phyloP scores from a whole-genome alignment of 352 stramenopile genomes.

The Phytophthora meadii region DNA sequence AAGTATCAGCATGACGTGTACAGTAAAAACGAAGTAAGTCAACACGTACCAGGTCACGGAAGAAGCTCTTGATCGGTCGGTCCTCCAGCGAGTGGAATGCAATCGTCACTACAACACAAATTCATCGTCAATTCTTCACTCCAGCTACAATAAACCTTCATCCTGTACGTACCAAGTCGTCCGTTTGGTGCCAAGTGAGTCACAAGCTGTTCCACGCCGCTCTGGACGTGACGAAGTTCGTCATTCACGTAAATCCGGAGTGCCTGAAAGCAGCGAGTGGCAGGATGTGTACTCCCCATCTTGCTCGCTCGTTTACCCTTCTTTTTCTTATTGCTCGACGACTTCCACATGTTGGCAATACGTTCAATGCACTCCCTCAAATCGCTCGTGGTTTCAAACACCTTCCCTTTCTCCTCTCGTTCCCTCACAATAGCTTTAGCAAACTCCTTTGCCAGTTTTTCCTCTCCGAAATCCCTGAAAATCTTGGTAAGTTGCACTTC shows the following conservation, averaged over 20 bases:
- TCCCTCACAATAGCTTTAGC: conserved; percentile 81
- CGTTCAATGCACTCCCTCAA: conserved; percentile 79
- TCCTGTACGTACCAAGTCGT: conserved; percentile 49
- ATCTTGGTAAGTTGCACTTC: conserved; percentile 82
- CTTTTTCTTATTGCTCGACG: conserved; percentile 23
- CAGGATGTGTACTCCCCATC: conserved; percentile 58
- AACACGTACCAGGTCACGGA: conserved; percentile 60
- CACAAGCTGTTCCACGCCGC: conserved; percentile 60
- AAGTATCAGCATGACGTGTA: background rate
- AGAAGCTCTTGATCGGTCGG: conserved; percentile 81
- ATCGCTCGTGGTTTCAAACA: conserved; percentile 70
- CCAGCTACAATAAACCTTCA: background rate
- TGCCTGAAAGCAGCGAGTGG: conserved; percentile 81
- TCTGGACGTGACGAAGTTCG: conserved; percentile 74
- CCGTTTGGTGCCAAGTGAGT: conserved; percentile 61
- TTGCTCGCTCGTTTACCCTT: conserved; percentile 35
- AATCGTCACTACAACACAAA: conserved; percentile 61
- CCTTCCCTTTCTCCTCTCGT: conserved; percentile 51
- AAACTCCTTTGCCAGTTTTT: conserved; percentile 80
- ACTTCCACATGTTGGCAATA: conserved; percentile 76
- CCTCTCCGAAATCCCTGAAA: conserved; percentile 76
- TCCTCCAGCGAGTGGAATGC: conserved; percentile 89
- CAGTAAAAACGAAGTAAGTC: background rate
- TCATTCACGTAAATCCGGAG: conserved; percentile 86
- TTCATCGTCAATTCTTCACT: conserved; percentile 7